phyloP scores from a whole-genome alignment of 2,329 filamentous ascomycete species.

The Alternaria incomplexa region DNA sequence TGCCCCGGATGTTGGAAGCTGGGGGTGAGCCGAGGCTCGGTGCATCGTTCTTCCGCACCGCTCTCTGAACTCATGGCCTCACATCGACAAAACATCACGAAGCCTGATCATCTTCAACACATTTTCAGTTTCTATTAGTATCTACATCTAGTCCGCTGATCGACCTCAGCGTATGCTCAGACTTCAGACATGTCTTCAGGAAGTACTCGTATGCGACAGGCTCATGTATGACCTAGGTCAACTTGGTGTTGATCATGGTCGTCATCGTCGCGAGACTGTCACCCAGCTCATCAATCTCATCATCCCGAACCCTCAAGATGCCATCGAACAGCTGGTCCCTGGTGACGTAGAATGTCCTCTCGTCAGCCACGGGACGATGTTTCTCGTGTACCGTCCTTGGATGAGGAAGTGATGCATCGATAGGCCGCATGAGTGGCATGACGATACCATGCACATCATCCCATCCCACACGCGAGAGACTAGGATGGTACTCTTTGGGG shows the following conservation, averaged over 20 bases:
- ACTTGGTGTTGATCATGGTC: not conserved
- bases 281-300: no score
- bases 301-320: no score
- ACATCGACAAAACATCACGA: not conserved
- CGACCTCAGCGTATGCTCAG: rapidly evolving
- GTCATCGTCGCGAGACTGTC: no score
- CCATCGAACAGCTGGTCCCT: no score
- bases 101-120: not conserved
- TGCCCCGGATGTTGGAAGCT: constrained; percentile 19
- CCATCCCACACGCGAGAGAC: not conserved
- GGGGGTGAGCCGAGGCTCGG: constrained; percentile 37
- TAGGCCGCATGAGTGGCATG: no score
- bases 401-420: not conserved
- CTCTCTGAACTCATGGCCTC: not conserved
- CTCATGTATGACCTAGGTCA: rapidly evolving
- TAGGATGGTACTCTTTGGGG: not conserved
- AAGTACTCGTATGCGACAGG: not conserved
- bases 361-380: not conserved
- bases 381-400: not conserved
- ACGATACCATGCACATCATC: not conserved
- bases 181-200: not conserved
- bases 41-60: constrained; percentile 5
- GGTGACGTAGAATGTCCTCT: not conserved
- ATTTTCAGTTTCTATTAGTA: not conserved
- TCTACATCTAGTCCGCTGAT: not conserved